phyloP scores from a whole-genome alignment of 2,329 filamentous ascomycete genomes.

The Trichoderma lentiforme region DNA sequence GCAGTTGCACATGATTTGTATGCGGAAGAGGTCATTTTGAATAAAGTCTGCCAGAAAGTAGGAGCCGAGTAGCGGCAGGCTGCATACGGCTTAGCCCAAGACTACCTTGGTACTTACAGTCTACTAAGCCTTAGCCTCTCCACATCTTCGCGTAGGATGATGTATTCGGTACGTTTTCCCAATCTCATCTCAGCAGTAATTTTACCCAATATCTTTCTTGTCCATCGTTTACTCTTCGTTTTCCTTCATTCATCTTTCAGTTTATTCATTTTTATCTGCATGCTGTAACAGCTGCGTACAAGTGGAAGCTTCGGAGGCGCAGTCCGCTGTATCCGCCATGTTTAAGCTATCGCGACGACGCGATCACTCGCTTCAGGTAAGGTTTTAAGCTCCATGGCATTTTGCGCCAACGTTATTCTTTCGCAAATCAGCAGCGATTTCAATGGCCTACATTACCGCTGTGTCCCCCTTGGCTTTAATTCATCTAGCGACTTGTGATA shows the following conservation, averaged over 20 bases:
- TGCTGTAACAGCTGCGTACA: not conserved
- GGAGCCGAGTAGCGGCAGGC: not conserved
- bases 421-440: not conserved
- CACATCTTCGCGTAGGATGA: conserved; percentile 8
- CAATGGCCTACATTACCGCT: not conserved
- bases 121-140: not conserved
- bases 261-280: not conserved
- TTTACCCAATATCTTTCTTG: not conserved
- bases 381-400: not conserved
- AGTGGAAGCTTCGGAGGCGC: not conserved
- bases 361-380: conserved; percentile 47
- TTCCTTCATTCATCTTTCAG: not conserved
- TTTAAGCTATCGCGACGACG: conserved; percentile 51
- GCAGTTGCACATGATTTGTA: not conserved
- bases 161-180: conserved; percentile 13
- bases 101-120: not conserved
- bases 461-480: too few species aligned
- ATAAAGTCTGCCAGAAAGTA: not conserved
- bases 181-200: not conserved
- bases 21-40: not conserved
- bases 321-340: conserved; percentile 33
- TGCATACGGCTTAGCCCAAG: not conserved
- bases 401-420: not conserved
- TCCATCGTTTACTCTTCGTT: not conserved
- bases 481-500: not conserved